These are phyloP conservation scores for Furculomyces boomerangus DNA, from an alignment of 371 early-diverging fungal species.

Conservation along the genomic window DNA sequence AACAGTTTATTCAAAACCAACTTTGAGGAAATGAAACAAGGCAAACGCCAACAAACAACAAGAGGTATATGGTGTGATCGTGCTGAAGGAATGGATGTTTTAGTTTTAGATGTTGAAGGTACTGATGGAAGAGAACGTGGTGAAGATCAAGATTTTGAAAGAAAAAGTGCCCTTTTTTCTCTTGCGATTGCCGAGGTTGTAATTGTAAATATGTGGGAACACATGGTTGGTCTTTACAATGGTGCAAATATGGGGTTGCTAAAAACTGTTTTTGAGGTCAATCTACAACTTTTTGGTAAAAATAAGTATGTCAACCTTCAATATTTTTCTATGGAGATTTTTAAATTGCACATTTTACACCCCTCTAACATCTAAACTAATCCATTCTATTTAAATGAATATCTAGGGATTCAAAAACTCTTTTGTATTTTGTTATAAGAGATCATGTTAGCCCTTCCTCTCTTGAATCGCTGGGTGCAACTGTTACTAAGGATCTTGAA, in stretches of 20 bases:
- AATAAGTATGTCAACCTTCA: neutral
- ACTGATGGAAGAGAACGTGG: conserved; percentile 97
- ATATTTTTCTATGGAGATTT: conserved; percentile 17
- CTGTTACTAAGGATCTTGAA: conserved; percentile 62
- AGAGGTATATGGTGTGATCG: conserved; percentile 90
- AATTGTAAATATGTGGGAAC: conserved; percentile 94
- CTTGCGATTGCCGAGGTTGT: conserved; percentile 90
- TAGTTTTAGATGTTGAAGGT: conserved; percentile 97
- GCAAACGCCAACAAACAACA: conserved; percentile 75
- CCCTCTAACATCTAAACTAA: neutral
- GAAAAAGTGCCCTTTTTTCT: conserved; percentile 92
- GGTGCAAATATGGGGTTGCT: conserved; percentile 98
- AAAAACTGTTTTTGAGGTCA: conserved; percentile 95
- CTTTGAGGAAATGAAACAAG: conserved; percentile 88
- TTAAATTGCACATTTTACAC: neutral
- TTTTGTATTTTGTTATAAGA: conserved; percentile 87
- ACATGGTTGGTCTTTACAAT: conserved; percentile 93
- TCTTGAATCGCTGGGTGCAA: conserved; percentile 55
- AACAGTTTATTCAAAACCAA: conserved; percentile 84
- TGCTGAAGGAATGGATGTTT: conserved; percentile 53
- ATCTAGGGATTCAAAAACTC: conserved; percentile 46
- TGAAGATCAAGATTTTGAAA: conserved; percentile 97
- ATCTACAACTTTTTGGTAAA: conserved; percentile 84
- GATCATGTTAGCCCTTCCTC: conserved; percentile 87
- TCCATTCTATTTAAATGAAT: neutral